Evolutionary conservation across 768 basidiomycete species (phyloP).

Genomic region (Tylopilus rubrobrunneus): DNA sequence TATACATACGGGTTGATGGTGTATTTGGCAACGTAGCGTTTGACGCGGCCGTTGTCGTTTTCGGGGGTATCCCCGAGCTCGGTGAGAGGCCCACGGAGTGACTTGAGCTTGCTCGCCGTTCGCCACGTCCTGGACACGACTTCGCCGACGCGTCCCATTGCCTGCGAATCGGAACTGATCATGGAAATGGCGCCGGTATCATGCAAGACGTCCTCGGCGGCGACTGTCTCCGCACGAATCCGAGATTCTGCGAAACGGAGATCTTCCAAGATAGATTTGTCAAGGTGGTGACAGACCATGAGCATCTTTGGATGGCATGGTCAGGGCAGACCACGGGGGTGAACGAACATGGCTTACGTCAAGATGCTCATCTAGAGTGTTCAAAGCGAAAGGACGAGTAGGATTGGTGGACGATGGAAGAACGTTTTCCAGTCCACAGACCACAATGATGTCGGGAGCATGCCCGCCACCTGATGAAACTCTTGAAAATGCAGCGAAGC

Average conservation of each 20-base stretch:
- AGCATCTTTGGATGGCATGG: slow-evolving; percentile 66
- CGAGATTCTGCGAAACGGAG: slow-evolving; percentile 95
- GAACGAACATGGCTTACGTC: slow-evolving; percentile 59
- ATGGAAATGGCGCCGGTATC: slow-evolving; percentile 94
- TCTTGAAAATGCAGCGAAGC: neutral
- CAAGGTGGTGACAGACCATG: slow-evolving; percentile 99
- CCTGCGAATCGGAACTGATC: slow-evolving; percentile 95
- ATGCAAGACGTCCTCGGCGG: slow-evolving; percentile 94
- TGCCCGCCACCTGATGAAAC: slow-evolving; percentile 73
- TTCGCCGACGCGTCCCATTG: slow-evolving; percentile 98
- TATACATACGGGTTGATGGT: slow-evolving; percentile 88
- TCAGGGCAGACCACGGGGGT: neutral
- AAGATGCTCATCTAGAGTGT: slow-evolving; percentile 95
- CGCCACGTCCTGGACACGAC: slow-evolving; percentile 92
- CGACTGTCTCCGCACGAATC: slow-evolving; percentile 94
- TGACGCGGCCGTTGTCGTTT: slow-evolving; percentile 83
- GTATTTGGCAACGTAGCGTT: slow-evolving; percentile 93
- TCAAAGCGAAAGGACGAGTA: slow-evolving; percentile 84
- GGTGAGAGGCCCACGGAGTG: slow-evolving; percentile 67
- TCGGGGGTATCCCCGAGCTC: slow-evolving; percentile 45
- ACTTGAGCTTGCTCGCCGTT: slow-evolving; percentile 92
- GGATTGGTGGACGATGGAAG: slow-evolving; percentile 97
- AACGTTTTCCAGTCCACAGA: slow-evolving; percentile 85
- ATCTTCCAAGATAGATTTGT: slow-evolving; percentile 88
- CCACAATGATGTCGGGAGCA: slow-evolving; percentile 98